Conservation (phyloP, 768 basidiomycete species). For the Mycena metata region DNA sequence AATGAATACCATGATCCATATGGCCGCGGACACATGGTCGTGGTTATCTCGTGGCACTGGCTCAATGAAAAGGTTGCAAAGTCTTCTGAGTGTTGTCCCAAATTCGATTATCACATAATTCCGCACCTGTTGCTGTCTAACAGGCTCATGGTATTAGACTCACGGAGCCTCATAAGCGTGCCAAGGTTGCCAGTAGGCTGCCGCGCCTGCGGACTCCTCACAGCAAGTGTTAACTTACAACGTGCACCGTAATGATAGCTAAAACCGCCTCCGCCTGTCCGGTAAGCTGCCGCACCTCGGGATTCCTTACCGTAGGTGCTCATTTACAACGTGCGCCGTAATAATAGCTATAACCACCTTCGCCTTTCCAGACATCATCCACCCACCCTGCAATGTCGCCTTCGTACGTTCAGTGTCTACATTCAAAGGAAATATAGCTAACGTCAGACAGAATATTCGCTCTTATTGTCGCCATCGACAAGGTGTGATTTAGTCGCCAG, state of each 20-base stretch:
- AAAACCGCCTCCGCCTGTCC: no score
- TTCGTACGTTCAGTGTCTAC: neutral
- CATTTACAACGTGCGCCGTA: neutral
- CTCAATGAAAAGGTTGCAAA: neutral
- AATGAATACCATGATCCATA: neutral
- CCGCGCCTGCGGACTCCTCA: no score
- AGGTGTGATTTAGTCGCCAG: neutral
- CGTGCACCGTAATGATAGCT: no score
- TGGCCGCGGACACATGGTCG: neutral
- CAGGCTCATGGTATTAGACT: neutral
- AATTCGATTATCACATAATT: conserved; percentile 3
- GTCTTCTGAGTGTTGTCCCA: neutral
- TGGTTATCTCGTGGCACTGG: neutral
- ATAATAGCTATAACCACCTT: neutral
- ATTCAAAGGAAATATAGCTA: neutral
- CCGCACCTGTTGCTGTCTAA: neutral
- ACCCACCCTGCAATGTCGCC: neutral
- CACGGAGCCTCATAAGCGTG: neutral
- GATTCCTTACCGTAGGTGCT: no score
- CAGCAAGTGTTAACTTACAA: neutral
- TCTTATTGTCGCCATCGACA: neutral
- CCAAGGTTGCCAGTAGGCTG: neutral
- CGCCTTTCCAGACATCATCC: neutral
- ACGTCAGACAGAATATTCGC: neutral
- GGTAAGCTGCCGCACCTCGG: no score